Base-by-base conservation (phyloP, 768 basidiomycete genomes). In the Naganishia onofrii region DNA sequence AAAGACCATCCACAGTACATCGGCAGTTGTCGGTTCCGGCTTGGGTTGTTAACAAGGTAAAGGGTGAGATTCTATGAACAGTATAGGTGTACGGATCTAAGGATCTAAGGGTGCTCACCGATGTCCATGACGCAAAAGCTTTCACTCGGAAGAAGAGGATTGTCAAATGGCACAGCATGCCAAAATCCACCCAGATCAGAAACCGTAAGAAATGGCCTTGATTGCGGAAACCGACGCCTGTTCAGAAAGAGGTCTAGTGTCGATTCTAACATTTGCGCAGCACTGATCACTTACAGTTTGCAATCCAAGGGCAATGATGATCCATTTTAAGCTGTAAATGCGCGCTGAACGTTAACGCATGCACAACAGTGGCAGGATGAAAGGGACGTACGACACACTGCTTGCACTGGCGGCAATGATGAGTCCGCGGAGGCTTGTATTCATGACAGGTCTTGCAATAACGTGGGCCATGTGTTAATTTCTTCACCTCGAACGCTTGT, bases 331-430 rank as follows among this genome's bases (percentile, higher is more conserved):
- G 86, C 42, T 95, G 85, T 8, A 80, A 90, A 93, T 60, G 77
- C 89, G 12, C 90, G 38, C 53, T 8, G 67, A 58, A 36, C 34
- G 65, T 42, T 34, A n/a, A 26, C 36, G 55, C 51, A 21, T 4
- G 19, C 21, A 32, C 38, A 32, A 54, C 26, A 52, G 38, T 32
- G 52, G 17, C 19, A 13, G 7, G 7, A 10, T 48, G 21, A 44
- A 26, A 23, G 21, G 46, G 21, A 77, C 77, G 70, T 32, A 71
- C 70, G 2, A 82, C 87, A 72, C 78, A 92, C 87, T 86, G 86
- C 78, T 88, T 88, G 79, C 96, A 99, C 71, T 88, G 85, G 69
- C 88, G 86, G 80, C 96, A 99, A 75, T 99, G 96, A 81, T 99
- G 96, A 0, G 94, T 86, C 79, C 92, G 83, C 26, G 91, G 90